Evolutionary conservation across 140 eudicot species (phyloP).

Genomic region (Cichorium intybus): DNA sequence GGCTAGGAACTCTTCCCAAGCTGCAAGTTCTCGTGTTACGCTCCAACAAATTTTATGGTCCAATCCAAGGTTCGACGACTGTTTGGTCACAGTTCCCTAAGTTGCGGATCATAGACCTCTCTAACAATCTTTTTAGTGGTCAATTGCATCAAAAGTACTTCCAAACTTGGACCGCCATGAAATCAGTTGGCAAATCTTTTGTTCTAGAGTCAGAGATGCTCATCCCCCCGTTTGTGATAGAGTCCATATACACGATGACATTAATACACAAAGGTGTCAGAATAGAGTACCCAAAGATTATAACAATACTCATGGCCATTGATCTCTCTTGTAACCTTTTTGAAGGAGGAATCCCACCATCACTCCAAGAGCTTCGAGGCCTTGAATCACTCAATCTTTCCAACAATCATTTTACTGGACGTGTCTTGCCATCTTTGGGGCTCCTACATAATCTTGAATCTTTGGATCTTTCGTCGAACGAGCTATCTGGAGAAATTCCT

Average conservation of each 20-base stretch:
- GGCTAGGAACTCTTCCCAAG: conserved; percentile 22
- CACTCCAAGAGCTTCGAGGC: too few species aligned
- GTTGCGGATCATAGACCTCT: too few species aligned
- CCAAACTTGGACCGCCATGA: conserved; percentile 19
- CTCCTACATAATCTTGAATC: conserved; percentile 1
- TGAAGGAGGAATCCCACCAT: too few species aligned
- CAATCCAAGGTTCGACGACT: background rate
- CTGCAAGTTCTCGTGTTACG: conserved; percentile 24
- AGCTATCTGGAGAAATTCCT: conserved; percentile 25
- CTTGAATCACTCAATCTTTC: too few species aligned
- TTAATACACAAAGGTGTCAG: conserved; percentile 19
- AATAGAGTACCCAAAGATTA: background rate
- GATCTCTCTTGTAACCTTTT: conserved; percentile 26
- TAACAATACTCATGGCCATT: background rate
- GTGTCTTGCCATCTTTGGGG: conserved; percentile 13
- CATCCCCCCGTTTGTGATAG: too few species aligned
- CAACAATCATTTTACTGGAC: too few species aligned
- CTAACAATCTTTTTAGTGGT: too few species aligned
- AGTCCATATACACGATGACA: conserved; percentile 20
- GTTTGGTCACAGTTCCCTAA: too few species aligned
- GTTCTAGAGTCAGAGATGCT: background rate
- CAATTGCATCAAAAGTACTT: background rate
- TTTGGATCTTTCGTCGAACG: conserved; percentile 21
- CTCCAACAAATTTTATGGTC: conserved; percentile 20
- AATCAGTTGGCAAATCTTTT: background rate